Base-by-base conservation (phyloP, 352 stramenopile species). In the Phytopythium aichiense region DNA sequence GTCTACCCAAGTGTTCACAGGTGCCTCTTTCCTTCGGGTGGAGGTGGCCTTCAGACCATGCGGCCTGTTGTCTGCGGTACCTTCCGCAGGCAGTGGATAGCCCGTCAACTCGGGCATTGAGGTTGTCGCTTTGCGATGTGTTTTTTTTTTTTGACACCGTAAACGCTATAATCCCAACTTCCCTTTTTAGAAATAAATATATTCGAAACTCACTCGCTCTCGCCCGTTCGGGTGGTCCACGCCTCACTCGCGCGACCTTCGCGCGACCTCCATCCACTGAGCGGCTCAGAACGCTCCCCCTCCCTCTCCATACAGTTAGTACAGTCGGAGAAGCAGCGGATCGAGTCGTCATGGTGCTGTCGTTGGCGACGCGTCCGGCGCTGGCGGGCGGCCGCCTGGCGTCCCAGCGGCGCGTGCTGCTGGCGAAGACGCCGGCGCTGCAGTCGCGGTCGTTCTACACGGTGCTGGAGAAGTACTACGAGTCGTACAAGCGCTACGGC, bases 401-500 rank as follows among this genome's bases (percentile, higher is more conserved):
- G 48, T 11, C 35, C 1, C 59, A 66, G 35, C 63, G 56, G 38
- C 51, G 54, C 50, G 46, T 65, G 30, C 4, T n/a, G 37, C 12
- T 28, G 33, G 46, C 23, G 55, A 63, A 20, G 5, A 6, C 42
- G 42, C 11, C 42, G 15, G 13, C 35, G 12, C 31, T 59, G 56
- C 83, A 94, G 66, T 74, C 72, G 61, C 87, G 87, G 46, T 82
- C 82, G 22, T 81, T 94, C 72, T 91, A 81, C 66, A 88, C 81
- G 15, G 65, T 95, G 13, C 78, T 79, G 33, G 77, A 94, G 64
- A 95, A 95, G 69, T 95, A 95, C 69, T 60, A 74, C 49, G 84
- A 94, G 66, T 79, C 87, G 40, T 73, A 85, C 71, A 88, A 90
- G 69, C 84, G 85, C 55, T 95, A 81, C 71, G 87, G 87, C 53